phyloP scores from a whole-genome alignment of 768 basidiomycete genomes.

The Calocybe gangraenosa region DNA sequence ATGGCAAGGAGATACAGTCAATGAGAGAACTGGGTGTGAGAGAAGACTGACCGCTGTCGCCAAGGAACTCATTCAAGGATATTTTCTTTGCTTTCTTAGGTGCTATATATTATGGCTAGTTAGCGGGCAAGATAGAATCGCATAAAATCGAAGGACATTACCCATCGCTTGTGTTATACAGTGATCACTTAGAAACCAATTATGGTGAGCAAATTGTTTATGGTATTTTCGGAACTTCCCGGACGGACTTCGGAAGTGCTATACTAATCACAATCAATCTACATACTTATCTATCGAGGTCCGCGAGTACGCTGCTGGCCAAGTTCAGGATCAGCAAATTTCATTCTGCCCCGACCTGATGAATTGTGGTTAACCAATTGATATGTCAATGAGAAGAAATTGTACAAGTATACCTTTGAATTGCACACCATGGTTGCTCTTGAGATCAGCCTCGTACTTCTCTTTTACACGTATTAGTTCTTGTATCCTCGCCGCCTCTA shows the following conservation, averaged over 20 bases:
- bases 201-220: conserved; percentile 12
- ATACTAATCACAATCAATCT: background rate
- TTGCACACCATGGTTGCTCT: conserved; percentile 44
- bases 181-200: no score
- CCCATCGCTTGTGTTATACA: conserved; percentile 14
- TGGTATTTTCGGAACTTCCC: conserved; percentile 11
- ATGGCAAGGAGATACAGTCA: background rate
- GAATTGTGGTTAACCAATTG: background rate
- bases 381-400: conserved; percentile 1
- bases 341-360: conserved; percentile 63
- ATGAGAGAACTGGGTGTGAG: conserved; percentile 17
- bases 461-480: conserved; percentile 48
- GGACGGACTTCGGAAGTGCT: background rate
- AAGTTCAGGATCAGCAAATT: conserved; percentile 55
- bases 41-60: conserved; percentile 65
- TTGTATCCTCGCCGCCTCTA: conserved; percentile 39
- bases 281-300: conserved; percentile 15
- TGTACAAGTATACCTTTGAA: conserved; percentile 50
- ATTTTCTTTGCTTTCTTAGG: conserved; percentile 94
- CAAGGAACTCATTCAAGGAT: conserved; percentile 88
- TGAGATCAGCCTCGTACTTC: conserved; percentile 27
- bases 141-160: conserved; percentile 7
- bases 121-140: background rate
- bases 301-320: conserved; percentile 6
- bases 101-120: conserved; percentile 40